Evolutionary conservation across 495 filamentous ascomycete species (phyloP).

Genomic region (Daldinia grandis): DNA sequence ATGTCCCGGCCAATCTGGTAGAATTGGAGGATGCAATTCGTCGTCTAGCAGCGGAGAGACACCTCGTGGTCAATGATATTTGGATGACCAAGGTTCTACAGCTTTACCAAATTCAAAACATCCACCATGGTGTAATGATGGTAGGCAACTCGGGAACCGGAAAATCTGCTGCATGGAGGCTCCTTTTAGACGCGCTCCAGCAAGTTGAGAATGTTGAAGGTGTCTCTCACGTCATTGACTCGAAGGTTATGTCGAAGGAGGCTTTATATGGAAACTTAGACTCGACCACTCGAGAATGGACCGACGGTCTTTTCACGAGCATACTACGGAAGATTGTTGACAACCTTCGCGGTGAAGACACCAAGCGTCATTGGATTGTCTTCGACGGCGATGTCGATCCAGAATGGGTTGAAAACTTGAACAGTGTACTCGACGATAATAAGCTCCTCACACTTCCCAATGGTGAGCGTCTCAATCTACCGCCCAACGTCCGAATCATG

Average conservation of each 20-base stretch:
- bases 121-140: conserved; percentile 99
- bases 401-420: conserved; percentile 99
- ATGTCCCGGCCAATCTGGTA: conserved; percentile 85
- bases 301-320: conserved; percentile 96
- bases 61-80: conserved; percentile 86
- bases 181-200: conserved; percentile 92
- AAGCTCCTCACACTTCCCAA: conserved; percentile 96
- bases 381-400: conserved; percentile 99
- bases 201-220: conserved; percentile 90
- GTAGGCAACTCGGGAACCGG: conserved; percentile 94
- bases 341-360: conserved; percentile 95
- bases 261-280: conserved; percentile 93
- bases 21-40: conserved; percentile 82
- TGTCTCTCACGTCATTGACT: conserved; percentile 96
- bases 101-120: conserved; percentile 94
- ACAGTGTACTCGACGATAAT: conserved; percentile 99
- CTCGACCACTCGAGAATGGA: conserved; percentile 97
- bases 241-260: conserved; percentile 99
- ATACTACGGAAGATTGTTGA: conserved; percentile 98
- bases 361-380: conserved; percentile 98
- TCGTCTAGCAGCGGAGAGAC: conserved; percentile 79
- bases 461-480: conserved; percentile 93
- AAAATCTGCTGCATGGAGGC: conserved; percentile 94
- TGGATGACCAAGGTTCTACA: conserved; percentile 98
- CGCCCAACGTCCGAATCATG: conserved; percentile 96